Percentiles rank a stretch among this genome's conserved stretches.
phyloP scores from a whole-genome alignment of 2,329 filamentous ascomycete genomes.

The Exophiala calicioides region DNA sequence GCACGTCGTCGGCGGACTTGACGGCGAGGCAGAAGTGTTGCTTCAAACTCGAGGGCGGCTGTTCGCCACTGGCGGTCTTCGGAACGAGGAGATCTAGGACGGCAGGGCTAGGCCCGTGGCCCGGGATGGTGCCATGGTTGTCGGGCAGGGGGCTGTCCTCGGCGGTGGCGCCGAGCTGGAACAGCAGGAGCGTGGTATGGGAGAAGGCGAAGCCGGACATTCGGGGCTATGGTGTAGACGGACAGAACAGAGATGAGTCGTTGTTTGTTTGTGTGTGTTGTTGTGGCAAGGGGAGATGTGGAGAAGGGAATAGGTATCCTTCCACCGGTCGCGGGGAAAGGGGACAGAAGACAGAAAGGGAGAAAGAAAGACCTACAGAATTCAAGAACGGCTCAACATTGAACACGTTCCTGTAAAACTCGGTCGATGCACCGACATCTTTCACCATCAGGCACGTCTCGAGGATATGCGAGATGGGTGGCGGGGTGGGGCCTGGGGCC shows the following conservation, averaged over 20 bases:
- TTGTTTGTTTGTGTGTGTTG: no score
- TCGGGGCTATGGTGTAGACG: constrained; percentile 14
- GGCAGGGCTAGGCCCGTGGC: constrained; percentile 22
- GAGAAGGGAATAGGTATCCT: no score
- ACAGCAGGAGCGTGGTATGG: constrained; percentile 35
- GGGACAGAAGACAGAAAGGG: background rate
- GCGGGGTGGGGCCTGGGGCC: constrained; percentile 15
- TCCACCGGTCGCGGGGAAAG: background rate
- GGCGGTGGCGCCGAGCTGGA: constrained; percentile 26
- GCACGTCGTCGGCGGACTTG: constrained; percentile 29
- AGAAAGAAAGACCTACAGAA: constrained; percentile 10
- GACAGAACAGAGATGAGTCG: constrained; percentile 1
- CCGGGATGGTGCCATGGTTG: constrained; percentile 20
- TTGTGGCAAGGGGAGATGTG: no score
- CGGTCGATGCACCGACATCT: constrained; percentile 28
- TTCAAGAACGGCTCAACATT: constrained; percentile 29
- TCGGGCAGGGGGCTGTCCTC: constrained; percentile 16
- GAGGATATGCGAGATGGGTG: constrained; percentile 33
- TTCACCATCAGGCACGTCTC: constrained; percentile 36
- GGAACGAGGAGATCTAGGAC: constrained; percentile 15
- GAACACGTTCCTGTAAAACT: constrained; percentile 34
- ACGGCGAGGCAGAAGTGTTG: constrained; percentile 37
- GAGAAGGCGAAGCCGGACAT: constrained; percentile 34
- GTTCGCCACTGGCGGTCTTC: background rate
- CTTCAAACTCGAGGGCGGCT: constrained; percentile 18